Base-by-base conservation (phyloP, 129 eudicot species). In the Mikania micrantha region DNA sequence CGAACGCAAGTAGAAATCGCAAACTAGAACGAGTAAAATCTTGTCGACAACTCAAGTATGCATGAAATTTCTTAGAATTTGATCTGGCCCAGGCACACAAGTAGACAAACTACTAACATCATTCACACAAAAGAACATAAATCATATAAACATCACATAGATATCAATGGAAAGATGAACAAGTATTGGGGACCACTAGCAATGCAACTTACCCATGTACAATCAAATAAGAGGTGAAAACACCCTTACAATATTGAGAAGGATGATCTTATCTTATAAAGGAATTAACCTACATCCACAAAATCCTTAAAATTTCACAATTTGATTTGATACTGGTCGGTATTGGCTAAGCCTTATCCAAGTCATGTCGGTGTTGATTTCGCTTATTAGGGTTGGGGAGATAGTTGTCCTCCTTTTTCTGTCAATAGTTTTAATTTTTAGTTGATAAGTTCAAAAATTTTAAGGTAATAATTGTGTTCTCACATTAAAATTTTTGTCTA, bases 221-320 rank as follows among this genome's bases (percentile, higher is more conserved):
- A 59, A 58, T 66, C 49, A 67, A 78, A 66, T 66, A 70, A 65
- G 78, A 66, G 82, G 70, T 78, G 74, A 72, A 72, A 72, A 78
- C 29, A 19, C 64, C 56, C 76, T 60, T 54, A 47, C 15, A 38
- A 52, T 22, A 47, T 67, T 60, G 52, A 69, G 63, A 60, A 59
- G 73, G 73, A 71, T 71, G 69, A 66, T 74, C 82, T 78, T 72
- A 78, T 78, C 82, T 72, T 52, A 36, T 66, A 28, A 1, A 65
- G 22, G 49, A 65, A 65, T 66, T 65, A 64, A 47, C 69, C 74
- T 72, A 64, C 78, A 78, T 47, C 82, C 82, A 78, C 82, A 71
- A 72, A 78, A 78, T 38, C 56, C 62, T 64, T 44, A 64, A 17
- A 32, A 54, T 58, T 60, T 16, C 64, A 71, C 68, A 73, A 78